Evolutionary conservation across 1,139 yeast species (phyloP).

Genomic region (Ogataea hybrid): DNA sequence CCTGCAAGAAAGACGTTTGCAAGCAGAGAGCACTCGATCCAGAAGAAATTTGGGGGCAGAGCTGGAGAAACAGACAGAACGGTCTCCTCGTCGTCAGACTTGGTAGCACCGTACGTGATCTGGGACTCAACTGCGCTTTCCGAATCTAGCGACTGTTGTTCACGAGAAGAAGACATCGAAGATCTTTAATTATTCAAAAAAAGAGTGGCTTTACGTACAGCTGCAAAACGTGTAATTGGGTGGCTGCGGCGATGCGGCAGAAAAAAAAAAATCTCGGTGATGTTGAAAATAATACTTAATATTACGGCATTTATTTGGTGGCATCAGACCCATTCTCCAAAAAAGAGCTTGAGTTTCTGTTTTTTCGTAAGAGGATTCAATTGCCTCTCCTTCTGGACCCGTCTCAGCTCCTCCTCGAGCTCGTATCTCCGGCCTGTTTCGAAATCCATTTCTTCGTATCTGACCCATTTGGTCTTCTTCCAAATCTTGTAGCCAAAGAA

Average conservation of each 20-base stretch:
- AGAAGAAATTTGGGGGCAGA: conserved; percentile 6
- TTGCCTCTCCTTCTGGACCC: background rate
- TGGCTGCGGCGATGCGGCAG: background rate
- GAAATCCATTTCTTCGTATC: conserved; percentile 46
- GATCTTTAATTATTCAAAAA: background rate
- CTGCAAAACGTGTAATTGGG: background rate
- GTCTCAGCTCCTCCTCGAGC: conserved; percentile 5
- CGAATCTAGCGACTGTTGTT: background rate
- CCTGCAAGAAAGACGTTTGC: conserved; percentile 53
- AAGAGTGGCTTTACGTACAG: background rate
- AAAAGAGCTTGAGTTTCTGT: background rate
- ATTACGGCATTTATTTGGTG: too few species aligned
- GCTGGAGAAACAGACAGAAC: background rate
- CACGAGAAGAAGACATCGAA: background rate
- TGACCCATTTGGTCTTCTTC: conserved; percentile 40
- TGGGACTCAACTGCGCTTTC: background rate
- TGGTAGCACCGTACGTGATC: background rate
- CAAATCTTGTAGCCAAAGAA: conserved; percentile 36
- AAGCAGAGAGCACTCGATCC: conserved; percentile 17
- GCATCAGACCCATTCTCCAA: conserved; percentile 1
- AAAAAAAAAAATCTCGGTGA: background rate
- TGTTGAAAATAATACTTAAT: too few species aligned
- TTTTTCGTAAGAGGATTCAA: background rate
- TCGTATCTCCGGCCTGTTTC: conserved; percentile 37
- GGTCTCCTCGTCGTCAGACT: background rate